These are phyloP conservation scores for Phaffia australis DNA, from an alignment of 768 basidiomycete genomes.

Conservation along the genomic window DNA sequence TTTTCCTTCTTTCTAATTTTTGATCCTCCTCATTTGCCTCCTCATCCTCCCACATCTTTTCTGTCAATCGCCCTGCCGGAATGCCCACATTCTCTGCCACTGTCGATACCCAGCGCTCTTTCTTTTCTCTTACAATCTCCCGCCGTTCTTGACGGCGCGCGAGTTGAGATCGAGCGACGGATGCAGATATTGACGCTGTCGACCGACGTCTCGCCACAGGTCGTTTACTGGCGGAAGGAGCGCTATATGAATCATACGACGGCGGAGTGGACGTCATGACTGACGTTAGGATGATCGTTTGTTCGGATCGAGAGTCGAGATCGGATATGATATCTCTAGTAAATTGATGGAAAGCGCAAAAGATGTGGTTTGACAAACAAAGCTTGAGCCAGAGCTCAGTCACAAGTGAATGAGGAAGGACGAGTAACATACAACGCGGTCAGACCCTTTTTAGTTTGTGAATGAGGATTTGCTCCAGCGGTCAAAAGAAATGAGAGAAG, in stretches of 20 bases:
- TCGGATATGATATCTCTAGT: conserved; percentile 22
- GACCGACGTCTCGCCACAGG: not conserved
- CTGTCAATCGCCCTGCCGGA: not conserved
- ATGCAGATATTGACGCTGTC: not conserved
- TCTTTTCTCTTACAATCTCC: conserved; percentile 16
- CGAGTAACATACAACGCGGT: conserved; percentile 50
- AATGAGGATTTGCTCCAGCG: conserved; percentile 74
- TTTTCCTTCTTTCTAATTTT: conserved; percentile 8
- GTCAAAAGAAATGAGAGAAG: conserved; percentile 85
- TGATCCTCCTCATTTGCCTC: conserved; percentile 14
- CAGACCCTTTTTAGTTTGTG: conserved; percentile 62
- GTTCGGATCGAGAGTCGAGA: conserved; percentile 11
- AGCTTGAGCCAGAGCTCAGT: not conserved
- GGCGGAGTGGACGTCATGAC: conserved; percentile 21
- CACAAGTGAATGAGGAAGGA: not conserved
- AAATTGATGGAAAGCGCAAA: not conserved
- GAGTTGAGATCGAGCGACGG: conserved; percentile 23
- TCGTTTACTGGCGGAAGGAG: not conserved
- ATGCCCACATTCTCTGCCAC: conserved; percentile 4
- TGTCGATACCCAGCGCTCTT: conserved; percentile 23
- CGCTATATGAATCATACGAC: not conserved
- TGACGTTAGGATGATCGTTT: conserved; percentile 12
- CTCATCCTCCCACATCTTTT: conserved; percentile 14
- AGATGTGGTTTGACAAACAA: not conserved
- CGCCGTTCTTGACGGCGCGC: conserved; percentile 4